Evolutionary conservation across 352 stramenopile species (phyloP).

Genomic region (Albugo laibachii): DNA sequence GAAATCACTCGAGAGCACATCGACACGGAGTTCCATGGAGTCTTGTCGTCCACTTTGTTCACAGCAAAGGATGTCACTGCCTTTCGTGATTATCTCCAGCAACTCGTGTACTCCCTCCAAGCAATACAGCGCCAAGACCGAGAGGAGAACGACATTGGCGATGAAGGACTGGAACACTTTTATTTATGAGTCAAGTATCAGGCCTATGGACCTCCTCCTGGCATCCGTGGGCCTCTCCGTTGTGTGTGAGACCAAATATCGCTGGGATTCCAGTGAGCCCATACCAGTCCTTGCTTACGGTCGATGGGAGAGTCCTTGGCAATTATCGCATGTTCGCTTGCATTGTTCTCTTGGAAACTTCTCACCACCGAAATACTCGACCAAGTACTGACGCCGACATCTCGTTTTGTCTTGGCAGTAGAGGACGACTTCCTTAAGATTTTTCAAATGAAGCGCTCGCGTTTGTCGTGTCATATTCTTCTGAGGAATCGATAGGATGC

Average conservation of each 20-base stretch:
- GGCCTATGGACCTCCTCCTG: constrained; percentile 6
- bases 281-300: too few relatives aligned
- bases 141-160: not conserved
- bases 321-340: constrained; percentile 45
- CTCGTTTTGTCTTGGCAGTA: constrained; percentile 61
- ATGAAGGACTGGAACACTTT: constrained; percentile 1
- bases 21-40: constrained; percentile 15
- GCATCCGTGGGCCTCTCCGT: not conserved
- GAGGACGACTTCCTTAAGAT: constrained; percentile 53
- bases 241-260: too few relatives aligned
- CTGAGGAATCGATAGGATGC: constrained; percentile 51
- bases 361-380: constrained; percentile 57
- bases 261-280: too few relatives aligned
- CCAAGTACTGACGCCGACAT: constrained; percentile 48
- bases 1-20: constrained; percentile 35
- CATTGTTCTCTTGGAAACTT: constrained; percentile 42
- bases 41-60: constrained; percentile 41
- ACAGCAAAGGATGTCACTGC: constrained; percentile 36
- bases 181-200: constrained; percentile 6
- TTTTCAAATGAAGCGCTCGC: constrained; percentile 47
- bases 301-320: constrained; percentile 13
- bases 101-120: constrained; percentile 49
- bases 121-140: constrained; percentile 10
- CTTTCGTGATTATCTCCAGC: constrained; percentile 62
- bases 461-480: constrained; percentile 64